These are phyloP conservation scores for Phialocephala subalpina DNA, from an alignment of 2,329 filamentous ascomycete genomes.

Conservation along the genomic window DNA sequence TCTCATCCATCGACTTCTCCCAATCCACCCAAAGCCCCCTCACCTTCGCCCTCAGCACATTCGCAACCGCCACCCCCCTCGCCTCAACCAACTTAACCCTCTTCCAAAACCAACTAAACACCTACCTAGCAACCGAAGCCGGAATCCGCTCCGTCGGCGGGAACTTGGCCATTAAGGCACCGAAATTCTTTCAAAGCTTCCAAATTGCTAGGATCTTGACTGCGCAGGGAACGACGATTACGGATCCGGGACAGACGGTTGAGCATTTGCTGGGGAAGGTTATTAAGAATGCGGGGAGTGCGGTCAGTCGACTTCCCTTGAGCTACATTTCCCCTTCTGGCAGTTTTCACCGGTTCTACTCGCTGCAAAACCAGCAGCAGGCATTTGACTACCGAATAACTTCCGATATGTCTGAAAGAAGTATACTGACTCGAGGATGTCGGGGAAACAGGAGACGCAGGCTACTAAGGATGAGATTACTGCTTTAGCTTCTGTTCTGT, in stretches of 20 bases:
- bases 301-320: no score
- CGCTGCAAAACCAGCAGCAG: no score
- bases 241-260: conserved; percentile 59
- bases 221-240: conserved; percentile 62
- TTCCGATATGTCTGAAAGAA: no score
- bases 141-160: conserved; percentile 63
- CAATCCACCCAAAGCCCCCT: conserved; percentile 56
- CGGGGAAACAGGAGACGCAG: no score
- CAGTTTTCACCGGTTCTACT: no score
- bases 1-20: conserved; percentile 65
- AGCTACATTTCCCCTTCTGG: no score
- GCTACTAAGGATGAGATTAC: conserved; percentile 60
- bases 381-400: no score
- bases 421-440: no score
- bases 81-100: conserved; percentile 56
- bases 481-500: conserved; percentile 38
- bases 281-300: conserved; percentile 55
- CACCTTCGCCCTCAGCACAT: conserved; percentile 60
- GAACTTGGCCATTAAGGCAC: conserved; percentile 63
- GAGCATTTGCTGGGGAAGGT: conserved; percentile 66
- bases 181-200: conserved; percentile 69
- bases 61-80: conserved; percentile 59
- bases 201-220: conserved; percentile 67
- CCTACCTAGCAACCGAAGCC: conserved; percentile 66
- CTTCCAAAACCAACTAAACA: conserved; percentile 62